phyloP scores from a whole-genome alignment of 352 stramenopile species.

The Phytopythium montanum region DNA sequence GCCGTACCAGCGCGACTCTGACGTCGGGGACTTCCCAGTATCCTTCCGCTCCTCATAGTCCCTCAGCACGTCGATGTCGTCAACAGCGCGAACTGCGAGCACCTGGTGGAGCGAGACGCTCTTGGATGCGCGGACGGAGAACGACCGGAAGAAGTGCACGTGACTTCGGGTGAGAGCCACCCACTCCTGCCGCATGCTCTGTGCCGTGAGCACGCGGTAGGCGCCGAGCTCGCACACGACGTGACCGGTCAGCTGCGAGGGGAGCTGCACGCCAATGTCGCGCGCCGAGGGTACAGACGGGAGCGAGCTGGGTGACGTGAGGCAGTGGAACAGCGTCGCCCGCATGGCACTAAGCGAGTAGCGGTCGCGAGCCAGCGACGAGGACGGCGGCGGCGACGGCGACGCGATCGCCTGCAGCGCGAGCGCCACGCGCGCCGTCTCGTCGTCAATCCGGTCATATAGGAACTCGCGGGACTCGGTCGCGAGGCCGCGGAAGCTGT shows the following conservation, averaged over 20 bases:
- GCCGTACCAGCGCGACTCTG: constrained; percentile 39
- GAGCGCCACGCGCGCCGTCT: constrained; percentile 41
- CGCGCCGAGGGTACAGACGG: constrained; percentile 35
- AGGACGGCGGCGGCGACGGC: constrained; percentile 6
- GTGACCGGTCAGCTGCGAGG: constrained; percentile 43
- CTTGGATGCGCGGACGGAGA: constrained; percentile 37
- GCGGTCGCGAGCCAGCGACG: not conserved
- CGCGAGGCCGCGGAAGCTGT: constrained; percentile 40
- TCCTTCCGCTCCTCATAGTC: constrained; percentile 5
- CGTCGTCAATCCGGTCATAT: constrained; percentile 60
- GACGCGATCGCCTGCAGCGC: constrained; percentile 37
- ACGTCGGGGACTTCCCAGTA: constrained; percentile 7
- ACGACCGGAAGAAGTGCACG: constrained; percentile 72
- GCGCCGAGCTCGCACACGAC: constrained; percentile 56
- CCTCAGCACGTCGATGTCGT: constrained; percentile 27
- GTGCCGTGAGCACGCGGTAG: constrained; percentile 49
- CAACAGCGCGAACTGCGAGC: constrained; percentile 31
- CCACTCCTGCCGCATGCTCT: constrained; percentile 72
- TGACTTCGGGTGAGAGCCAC: constrained; percentile 48
- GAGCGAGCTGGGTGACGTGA: constrained; percentile 46
- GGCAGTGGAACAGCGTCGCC: constrained; percentile 53
- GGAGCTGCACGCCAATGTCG: constrained; percentile 61
- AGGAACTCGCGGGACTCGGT: constrained; percentile 64
- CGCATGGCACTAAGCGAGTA: constrained; percentile 6
- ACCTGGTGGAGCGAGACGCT: constrained; percentile 43